Evolutionary conservation across 2,329 filamentous ascomycete genomes (phyloP).

Genomic region (Hypoxylon sp.): DNA sequence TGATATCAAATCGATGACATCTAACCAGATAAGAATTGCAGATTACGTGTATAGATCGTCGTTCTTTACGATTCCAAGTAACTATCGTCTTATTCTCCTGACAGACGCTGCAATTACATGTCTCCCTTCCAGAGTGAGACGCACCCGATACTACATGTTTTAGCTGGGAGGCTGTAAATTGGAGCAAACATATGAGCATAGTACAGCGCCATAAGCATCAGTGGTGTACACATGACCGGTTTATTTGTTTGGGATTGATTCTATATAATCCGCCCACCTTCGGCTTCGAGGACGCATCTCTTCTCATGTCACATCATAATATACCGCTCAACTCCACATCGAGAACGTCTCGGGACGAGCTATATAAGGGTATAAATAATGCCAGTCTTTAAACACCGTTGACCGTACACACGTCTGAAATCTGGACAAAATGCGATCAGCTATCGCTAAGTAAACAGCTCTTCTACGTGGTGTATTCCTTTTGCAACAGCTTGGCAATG

Average conservation of each 20-base stretch:
- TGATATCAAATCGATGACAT: too few relatives aligned
- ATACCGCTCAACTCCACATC: neutral
- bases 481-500: constrained; percentile 72
- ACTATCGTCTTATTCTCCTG: too few relatives aligned
- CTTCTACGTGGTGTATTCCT: constrained; percentile 65
- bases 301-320: constrained; percentile 6
- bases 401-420: constrained; percentile 8
- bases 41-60: too few relatives aligned
- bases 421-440: neutral
- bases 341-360: neutral
- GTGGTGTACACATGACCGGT: neutral
- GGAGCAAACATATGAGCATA: neutral
- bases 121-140: neutral
- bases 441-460: neutral
- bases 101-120: too few relatives aligned
- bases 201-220: neutral
- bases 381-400: constrained; percentile 4
- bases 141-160: neutral
- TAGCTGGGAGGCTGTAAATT: neutral
- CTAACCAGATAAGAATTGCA: too few relatives aligned
- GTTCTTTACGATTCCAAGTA: too few relatives aligned
- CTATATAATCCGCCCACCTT: neutral
- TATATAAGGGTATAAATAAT: constrained; percentile 9
- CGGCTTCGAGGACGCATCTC: neutral
- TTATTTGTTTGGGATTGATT: neutral